phyloP scores from a whole-genome alignment of 1,139 yeast genomes.

The Meyerozyma athensensis region DNA sequence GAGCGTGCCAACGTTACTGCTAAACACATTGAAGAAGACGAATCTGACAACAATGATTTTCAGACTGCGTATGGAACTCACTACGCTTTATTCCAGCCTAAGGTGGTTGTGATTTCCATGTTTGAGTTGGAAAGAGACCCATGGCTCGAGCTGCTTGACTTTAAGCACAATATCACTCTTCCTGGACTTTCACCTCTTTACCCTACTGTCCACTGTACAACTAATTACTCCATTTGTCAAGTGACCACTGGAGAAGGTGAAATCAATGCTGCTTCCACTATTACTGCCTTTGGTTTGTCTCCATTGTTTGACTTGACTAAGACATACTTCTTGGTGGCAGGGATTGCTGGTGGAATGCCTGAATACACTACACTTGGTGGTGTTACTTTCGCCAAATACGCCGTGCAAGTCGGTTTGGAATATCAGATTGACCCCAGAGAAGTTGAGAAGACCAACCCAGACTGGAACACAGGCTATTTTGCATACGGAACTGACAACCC shows the following conservation, averaged over 20 bases:
- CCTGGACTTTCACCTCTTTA: conserved; percentile 64
- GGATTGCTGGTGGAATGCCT: conserved; percentile 67
- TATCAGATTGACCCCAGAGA: conserved; percentile 48
- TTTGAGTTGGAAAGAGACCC: conserved; percentile 51
- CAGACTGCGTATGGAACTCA: conserved; percentile 29
- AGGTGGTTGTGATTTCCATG: conserved; percentile 53
- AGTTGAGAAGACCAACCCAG: conserved; percentile 43
- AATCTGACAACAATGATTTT: conserved; percentile 13
- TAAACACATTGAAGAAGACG: conserved; percentile 5
- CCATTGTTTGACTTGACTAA: conserved; percentile 54
- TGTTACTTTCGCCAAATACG: conserved; percentile 57
- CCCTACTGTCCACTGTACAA: conserved; percentile 53
- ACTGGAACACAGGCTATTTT: conserved; percentile 61
- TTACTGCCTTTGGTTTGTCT: conserved; percentile 50
- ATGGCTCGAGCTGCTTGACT: conserved; percentile 46
- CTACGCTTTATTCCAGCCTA: conserved; percentile 45
- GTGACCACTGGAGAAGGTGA: conserved; percentile 68
- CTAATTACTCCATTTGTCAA: conserved; percentile 53
- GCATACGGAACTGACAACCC: conserved; percentile 51
- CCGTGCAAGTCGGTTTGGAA: conserved; percentile 59
- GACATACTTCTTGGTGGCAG: conserved; percentile 60
- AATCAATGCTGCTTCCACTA: conserved; percentile 60
- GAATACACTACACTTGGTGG: conserved; percentile 44
- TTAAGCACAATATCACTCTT: conserved; percentile 46
- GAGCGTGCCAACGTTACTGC: conserved; percentile 13